phyloP scores from a whole-genome alignment of 2,329 filamentous ascomycete genomes.

The Myriosclerotinia curreyana region DNA sequence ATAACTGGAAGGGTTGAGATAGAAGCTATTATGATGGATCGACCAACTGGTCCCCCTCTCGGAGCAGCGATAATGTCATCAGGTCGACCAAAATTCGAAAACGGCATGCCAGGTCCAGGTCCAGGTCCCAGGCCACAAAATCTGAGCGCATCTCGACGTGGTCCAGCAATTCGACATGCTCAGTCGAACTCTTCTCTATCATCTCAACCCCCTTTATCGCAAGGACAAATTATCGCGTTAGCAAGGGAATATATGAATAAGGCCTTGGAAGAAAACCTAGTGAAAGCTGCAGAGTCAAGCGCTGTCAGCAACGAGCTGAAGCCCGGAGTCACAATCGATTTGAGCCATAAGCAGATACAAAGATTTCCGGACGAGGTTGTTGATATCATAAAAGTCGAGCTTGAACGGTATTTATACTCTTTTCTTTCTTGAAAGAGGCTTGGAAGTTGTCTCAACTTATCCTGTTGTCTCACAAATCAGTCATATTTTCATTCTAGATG shows the following conservation, averaged over 20 bases:
- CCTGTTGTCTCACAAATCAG: neutral
- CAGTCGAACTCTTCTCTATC: conserved; percentile 46
- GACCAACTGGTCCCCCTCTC: conserved; percentile 37
- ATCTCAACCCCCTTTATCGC: conserved; percentile 52
- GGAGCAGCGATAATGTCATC: conserved; percentile 41
- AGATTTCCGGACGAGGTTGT: conserved; percentile 41
- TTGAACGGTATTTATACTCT: conserved; percentile 37
- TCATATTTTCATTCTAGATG: neutral
- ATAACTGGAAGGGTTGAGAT: neutral
- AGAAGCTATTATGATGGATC: conserved; percentile 35
- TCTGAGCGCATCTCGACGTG: conserved; percentile 33
- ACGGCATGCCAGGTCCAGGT: conserved; percentile 38
- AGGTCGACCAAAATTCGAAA: conserved; percentile 44
- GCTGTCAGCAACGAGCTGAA: conserved; percentile 59
- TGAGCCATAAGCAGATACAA: conserved; percentile 72
- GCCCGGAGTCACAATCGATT: conserved; percentile 69
- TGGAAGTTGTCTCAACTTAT: conserved; percentile 3
- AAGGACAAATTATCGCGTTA: conserved; percentile 62
- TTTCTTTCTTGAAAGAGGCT: conserved; percentile 21
- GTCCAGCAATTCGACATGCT: conserved; percentile 45
- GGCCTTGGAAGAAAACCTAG: conserved; percentile 63
- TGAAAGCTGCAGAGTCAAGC: conserved; percentile 58
- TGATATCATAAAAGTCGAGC: conserved; percentile 41
- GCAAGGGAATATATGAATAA: conserved; percentile 65
- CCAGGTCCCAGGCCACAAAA: conserved; percentile 43